Evolutionary conservation across 2,329 filamentous ascomycete species (phyloP), one percentile per base, ranked within the genome.

Genomic region (Pseudocercospora macadamiae): DNA sequence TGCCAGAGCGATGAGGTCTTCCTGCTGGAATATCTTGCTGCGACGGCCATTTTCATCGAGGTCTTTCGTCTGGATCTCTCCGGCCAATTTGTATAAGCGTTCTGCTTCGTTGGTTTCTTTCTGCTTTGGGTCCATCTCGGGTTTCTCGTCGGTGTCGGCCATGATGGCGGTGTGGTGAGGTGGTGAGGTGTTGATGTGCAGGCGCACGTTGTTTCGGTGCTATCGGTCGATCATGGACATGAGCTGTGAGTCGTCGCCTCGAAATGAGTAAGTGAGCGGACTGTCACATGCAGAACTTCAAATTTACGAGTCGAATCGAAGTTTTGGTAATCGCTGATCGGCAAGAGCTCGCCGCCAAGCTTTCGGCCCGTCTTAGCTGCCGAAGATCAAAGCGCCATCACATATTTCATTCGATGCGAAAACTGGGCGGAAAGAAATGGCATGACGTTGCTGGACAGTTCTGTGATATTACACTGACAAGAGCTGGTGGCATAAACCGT

Each of bases 11-110:
- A 71, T 59, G 30, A 74, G 62, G 18, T 73, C 66, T 26, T 71
- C 64, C 49, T 73, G 70, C 19, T 59, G 61, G 60, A 74, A 75
- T 51, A 65, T 59, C 57, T 70, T 70, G 42, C 65, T 68, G 56
- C 65, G 63, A n/a, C 66, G 51, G 56, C 60, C 61, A 18, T 51
- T 25, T 1, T 61, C 68, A 54, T 74, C 70, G 16, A 49, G 3
- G n/a, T 9, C 8, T 12, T 9, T 19, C 3, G 63, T 42, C 10
- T 67, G 70, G 28, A 61, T 52, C 10, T 60, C 54, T 14, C 65
- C 64, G 23, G 61, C 62, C 14, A 52, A 53, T 23, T 61, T 60
- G 57, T 74, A 73, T 42, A 74, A 70, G 39, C 57, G 60, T 12
- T 71, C 70, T 59, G 64, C 60, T 6, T 60, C 55, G 12, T 64